Evolutionary conservation across 2,329 filamentous ascomycete species (phyloP), one percentile per base, ranked within the genome.

Genomic region (Colletotrichum paranaense): DNA sequence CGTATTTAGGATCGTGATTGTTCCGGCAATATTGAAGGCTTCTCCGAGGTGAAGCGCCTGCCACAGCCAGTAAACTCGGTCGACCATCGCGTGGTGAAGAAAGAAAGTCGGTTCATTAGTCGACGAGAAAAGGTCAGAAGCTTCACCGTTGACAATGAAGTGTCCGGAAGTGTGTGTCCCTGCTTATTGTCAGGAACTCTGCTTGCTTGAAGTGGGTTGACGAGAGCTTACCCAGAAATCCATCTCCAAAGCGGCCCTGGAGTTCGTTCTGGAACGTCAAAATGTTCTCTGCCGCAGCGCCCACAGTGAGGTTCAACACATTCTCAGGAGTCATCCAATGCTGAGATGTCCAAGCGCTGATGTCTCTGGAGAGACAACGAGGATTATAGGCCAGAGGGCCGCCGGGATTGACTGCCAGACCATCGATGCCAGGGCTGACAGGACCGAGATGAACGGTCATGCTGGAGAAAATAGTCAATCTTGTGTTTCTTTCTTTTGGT

Each of bases 201-300:
- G 24, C 6, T 16, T 28, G 1, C 5, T 1, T 4, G 4, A 32
- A 78, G 4, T 79, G 9, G 5, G 5, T 2, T 14, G 19, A 1
- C 5, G 26, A n/a, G 11, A 5, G 1, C 38, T 35, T 74, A 26
- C 81, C 81, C 22, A 82, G 63, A 53, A 78, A 78, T 0, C 73
- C 75, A 4, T 78, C 74, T 1, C 58, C 38, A 72, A 80, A 80
- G 16, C 77, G 78, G 7, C 79, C 79, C 72, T 82, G 80, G 0
- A 81, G 75, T 22, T 78, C 77, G 58, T 78, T 78, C 75, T 84
- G 80, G 76, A 85, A 85, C 2, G 71, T 66, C 9, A 56, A 58
- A 57, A 85, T 80, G 59, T 80, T 77, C 1, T 68, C 57, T 9
- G 74, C 72, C 26, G 80, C 80, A 11, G 53, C 32, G 16, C 64